Conservation (phyloP, 1,284 basidiomycete species). For the Rhodotorula sp. region DNA sequence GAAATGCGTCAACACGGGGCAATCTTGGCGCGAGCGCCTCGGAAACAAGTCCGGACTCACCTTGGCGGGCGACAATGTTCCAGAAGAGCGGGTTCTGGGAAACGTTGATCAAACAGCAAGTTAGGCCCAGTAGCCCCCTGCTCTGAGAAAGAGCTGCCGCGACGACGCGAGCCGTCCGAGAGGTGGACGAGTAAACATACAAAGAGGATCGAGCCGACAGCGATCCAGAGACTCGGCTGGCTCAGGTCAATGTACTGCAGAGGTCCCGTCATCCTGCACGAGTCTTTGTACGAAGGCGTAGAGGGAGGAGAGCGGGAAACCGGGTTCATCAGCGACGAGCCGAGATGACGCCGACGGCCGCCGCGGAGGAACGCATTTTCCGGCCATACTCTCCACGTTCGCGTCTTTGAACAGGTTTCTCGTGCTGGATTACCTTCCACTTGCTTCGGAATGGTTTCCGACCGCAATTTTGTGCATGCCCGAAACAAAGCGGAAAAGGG, state of each 20-base stretch:
- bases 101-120: too few species aligned
- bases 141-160: not conserved
- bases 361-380: too few species aligned
- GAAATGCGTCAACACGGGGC: not conserved
- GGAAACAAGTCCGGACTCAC: constrained; percentile 54
- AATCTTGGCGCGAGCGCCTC: not conserved
- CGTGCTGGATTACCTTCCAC: too few species aligned
- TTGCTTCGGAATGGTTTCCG: too few species aligned
- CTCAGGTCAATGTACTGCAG: constrained; percentile 57
- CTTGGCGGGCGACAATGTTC: constrained; percentile 92
- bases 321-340: not conserved
- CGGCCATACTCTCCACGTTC: too few species aligned
- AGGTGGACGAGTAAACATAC: constrained; percentile 3
- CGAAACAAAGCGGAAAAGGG: too few species aligned
- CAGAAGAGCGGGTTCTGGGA: constrained; percentile 92
- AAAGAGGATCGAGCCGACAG: constrained; percentile 54
- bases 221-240: constrained; percentile 65
- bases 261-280: not conserved
- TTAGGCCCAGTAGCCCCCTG: not conserved
- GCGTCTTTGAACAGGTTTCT: too few species aligned
- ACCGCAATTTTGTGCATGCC: too few species aligned
- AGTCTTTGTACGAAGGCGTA: not conserved
- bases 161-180: not conserved
- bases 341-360: too few species aligned
- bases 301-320: not conserved